Evolutionary conservation across 192 early-diverging fungal species (phyloP).

Genomic region (Physocladia obscura): DNA sequence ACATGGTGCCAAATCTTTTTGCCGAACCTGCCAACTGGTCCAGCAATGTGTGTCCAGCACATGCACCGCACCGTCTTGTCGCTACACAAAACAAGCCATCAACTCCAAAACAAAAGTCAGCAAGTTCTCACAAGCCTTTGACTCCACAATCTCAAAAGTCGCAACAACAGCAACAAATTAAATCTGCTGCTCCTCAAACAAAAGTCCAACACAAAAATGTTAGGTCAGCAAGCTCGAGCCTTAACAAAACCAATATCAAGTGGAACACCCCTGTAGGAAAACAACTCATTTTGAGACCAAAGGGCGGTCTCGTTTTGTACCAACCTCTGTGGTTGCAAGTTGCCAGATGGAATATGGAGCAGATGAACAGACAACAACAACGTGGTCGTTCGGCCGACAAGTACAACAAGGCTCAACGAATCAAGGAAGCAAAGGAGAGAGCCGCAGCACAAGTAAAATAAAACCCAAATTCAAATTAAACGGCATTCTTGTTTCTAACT

Average conservation of each 20-base stretch:
- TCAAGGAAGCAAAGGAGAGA: conserved; percentile 17
- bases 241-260: conserved; percentile 5
- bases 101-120: neutral
- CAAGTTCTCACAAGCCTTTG: too few relatives aligned
- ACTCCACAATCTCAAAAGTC: too few relatives aligned
- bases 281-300: conserved; percentile 24
- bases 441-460: neutral
- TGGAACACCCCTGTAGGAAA: conserved; percentile 21
- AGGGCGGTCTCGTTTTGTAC: conserved; percentile 12
- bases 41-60: neutral
- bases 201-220: too few relatives aligned
- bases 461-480: too few relatives aligned
- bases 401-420: neutral
- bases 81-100: neutral
- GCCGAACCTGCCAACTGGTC: conserved; percentile 5
- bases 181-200: too few relatives aligned
- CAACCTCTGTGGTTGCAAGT: conserved; percentile 21
- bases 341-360: neutral
- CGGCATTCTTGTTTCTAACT: too few relatives aligned
- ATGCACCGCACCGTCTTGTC: conserved; percentile 10
- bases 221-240: too few relatives aligned
- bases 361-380: neutral
- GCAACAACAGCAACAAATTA: too few relatives aligned
- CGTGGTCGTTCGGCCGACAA: conserved; percentile 25
- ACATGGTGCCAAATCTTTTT: neutral